phyloP scores from a whole-genome alignment of 108 stramenopile genomes.

The Nitzschia palea region DNA sequence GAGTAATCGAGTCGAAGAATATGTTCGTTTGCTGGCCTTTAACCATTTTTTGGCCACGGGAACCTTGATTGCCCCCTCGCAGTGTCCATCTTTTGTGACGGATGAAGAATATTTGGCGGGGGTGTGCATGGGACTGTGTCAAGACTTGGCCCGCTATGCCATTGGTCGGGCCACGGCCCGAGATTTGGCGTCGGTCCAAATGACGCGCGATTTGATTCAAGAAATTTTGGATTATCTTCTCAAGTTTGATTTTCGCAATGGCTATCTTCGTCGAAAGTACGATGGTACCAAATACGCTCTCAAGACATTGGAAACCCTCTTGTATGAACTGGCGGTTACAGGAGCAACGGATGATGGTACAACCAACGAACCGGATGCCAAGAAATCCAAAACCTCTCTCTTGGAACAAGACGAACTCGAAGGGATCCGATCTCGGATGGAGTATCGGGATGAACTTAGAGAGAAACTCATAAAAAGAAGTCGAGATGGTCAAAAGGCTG shows the following conservation, averaged over 20 bases:
- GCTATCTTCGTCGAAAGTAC: slow-evolving; percentile 84
- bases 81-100: slow-evolving; percentile 26
- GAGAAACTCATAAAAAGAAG: slow-evolving; percentile 89
- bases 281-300: slow-evolving; percentile 85
- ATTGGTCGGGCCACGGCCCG: slow-evolving; percentile 66
- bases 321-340: slow-evolving; percentile 85
- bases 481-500: slow-evolving; percentile 89
- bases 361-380: slow-evolving; percentile 23
- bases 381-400: slow-evolving; percentile 1
- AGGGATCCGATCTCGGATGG: slow-evolving; percentile 68
- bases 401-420: slow-evolving; percentile 40
- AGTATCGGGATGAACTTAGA: slow-evolving; percentile 75
- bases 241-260: slow-evolving; percentile 93
- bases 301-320: slow-evolving; percentile 77
- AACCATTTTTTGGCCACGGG: slow-evolving; percentile 56
- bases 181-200: slow-evolving; percentile 47
- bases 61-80: slow-evolving; percentile 31
- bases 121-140: slow-evolving; percentile 68
- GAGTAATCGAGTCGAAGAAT: slow-evolving; percentile 58
- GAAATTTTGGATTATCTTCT: slow-evolving; percentile 66
- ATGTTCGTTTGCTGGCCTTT: slow-evolving; percentile 57
- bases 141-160: slow-evolving; percentile 68
- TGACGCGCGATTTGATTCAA: slow-evolving; percentile 53
- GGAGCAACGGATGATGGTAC: slow-evolving; percentile 25
- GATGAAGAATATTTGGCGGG: slow-evolving; percentile 86